Conservation (phyloP, 1,284 basidiomycete genomes). For the Coniferiporia sulphurascens region DNA sequence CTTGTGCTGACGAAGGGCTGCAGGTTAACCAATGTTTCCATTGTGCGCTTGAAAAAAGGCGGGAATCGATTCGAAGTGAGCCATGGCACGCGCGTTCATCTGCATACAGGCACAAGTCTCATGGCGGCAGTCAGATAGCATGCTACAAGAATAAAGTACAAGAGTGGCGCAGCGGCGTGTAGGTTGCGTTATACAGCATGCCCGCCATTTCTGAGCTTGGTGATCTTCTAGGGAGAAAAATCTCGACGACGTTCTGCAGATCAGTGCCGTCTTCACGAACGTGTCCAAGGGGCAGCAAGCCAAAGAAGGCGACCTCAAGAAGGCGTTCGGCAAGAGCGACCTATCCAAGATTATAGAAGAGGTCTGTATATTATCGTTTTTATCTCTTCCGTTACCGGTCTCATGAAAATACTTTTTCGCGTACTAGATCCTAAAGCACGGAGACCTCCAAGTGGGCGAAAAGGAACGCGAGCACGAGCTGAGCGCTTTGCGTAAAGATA, state of each 20-base stretch:
- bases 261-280: constrained; percentile 93
- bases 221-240: constrained; percentile 69
- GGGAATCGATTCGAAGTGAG: constrained; percentile 95
- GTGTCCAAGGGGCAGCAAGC: constrained; percentile 96
- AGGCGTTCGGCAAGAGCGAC: constrained; percentile 82
- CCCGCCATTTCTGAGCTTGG: neutral
- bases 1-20: constrained; percentile 10
- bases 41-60: constrained; percentile 93
- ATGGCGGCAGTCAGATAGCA: constrained; percentile 70
- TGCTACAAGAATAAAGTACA: constrained; percentile 99
- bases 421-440: constrained; percentile 84
- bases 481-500: constrained; percentile 80
- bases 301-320: constrained; percentile 84
- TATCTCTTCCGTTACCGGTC: neutral
- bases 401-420: neutral
- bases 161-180: constrained; percentile 92
- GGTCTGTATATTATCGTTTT: constrained; percentile 37
- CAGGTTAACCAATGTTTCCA: constrained; percentile 93
- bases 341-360: constrained; percentile 77
- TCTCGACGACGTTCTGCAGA: constrained; percentile 95
- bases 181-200: constrained; percentile 26
- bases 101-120: neutral
- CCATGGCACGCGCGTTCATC: constrained; percentile 1
- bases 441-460: constrained; percentile 95
- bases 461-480: constrained; percentile 94